Base-by-base conservation (phyloP, 192 early-diverging fungal species). In the Podila epicladia region DNA sequence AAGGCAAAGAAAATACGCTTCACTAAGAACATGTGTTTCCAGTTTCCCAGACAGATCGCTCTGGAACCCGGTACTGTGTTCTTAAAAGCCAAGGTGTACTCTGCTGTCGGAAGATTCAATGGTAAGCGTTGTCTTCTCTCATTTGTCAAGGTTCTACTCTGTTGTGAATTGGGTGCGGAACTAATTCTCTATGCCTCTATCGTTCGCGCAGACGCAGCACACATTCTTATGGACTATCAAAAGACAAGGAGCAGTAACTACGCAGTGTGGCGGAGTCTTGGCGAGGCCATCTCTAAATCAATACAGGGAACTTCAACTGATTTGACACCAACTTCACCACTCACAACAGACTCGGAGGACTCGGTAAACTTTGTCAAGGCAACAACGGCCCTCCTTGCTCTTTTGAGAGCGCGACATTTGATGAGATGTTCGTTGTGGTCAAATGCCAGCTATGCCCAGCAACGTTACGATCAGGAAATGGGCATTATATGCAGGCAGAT, bases 241-340 rank as follows among this genome's bases (percentile, higher is more conserved):
- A 72, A 69, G 62, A 28, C 77, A 29, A 61, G 71, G 58, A 73
- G 66, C 51, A 73, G 77, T 41, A 80, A 80, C 65, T 80, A 80
- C 55, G 62, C 67, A 24, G 55, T 80, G 7, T 80, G 77, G 77
- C 72, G 49, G 31, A 15, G 35, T 3, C 59, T 80, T 11, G 71
- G 65, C 59, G 29, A 51, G 66, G 72, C 58, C 72, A 66, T 33
- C 28, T 73, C 7, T 28, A 68, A 20, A 45, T 65, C 20, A 60
- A 65, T 67, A 11, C 48, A 67, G 37, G 35, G 48, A 22, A 22
- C 24, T 0, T n/a, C 5, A 7, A 32, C 26, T 59, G 53, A 22
- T 4, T 41, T 29, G 13, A 33, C 69, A 12, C n/a, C 64, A 65
- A 4, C 64, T 12, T 50, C 51, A 9, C 22, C 37, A 31, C 1